Conservation (phyloP, 352 stramenopile genomes). For the Globisporangium carolinianum region DNA sequence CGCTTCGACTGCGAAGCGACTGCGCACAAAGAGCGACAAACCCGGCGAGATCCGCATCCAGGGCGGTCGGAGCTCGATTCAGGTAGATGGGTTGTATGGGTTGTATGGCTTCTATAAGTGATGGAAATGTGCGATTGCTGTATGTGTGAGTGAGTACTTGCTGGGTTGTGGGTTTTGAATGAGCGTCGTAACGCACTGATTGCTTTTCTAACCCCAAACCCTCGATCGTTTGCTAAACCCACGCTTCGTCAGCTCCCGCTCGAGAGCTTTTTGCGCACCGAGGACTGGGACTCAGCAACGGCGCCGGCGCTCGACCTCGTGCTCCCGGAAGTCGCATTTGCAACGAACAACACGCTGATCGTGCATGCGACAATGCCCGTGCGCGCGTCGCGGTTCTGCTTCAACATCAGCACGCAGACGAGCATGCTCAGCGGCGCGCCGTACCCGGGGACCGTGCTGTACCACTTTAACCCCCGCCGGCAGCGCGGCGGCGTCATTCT, state of each 20-base stretch:
- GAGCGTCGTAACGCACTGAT: background rate
- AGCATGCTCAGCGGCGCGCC: constrained; percentile 63
- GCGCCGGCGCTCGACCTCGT: constrained; percentile 52
- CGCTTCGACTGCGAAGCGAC: constrained; percentile 52
- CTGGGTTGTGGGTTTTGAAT: background rate
- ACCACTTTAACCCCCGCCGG: constrained; percentile 74
- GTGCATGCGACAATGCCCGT: constrained; percentile 66
- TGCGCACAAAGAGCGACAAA: constrained; percentile 60
- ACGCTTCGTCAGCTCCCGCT: constrained; percentile 26
- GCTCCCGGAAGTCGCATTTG: constrained; percentile 67
- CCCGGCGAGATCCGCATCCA: constrained; percentile 75
- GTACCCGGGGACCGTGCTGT: constrained; percentile 71
- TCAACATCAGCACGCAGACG: constrained; percentile 71
- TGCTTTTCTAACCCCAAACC: no score
- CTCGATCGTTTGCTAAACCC: no score
- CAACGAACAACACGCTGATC: constrained; percentile 82
- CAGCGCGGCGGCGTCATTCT: constrained; percentile 60
- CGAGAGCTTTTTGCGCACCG: constrained; percentile 65
- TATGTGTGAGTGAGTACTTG: no score
- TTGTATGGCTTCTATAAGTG: no score
- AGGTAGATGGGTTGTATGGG: constrained; percentile 10
- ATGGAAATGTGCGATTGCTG: no score
- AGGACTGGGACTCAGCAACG: constrained; percentile 77
- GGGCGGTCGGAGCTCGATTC: constrained; percentile 64
- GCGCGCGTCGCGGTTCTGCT: constrained; percentile 58